Evolutionary conservation across 2,329 filamentous ascomycete species (phyloP), one percentile per base, ranked within the genome.

Genomic region (Ceratocystis colombiana): DNA sequence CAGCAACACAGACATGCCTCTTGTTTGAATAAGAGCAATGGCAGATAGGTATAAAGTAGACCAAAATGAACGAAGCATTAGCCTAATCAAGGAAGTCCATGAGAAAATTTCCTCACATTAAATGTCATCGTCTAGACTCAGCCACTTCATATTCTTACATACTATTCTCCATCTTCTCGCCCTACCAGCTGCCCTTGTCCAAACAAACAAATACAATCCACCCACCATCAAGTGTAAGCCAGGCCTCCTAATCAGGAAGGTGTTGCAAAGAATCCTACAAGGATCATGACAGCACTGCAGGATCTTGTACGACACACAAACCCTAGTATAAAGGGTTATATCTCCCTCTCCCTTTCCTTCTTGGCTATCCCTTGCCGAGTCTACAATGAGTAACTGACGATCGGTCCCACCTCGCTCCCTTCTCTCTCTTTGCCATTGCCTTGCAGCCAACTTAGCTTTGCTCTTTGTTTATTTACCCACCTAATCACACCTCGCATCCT

Each of bases 181-280:
- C 12, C 37, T 41, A 41, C 37, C 37, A 15, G 37, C 48, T 12
- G n/a, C 5, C 6, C n/a, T 53, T 12, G 22, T 53, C 48, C 46
- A 48, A 15, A 20, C 25, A 28, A 22, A 5, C 48, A 53, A 53
- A 15, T 8, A 53, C 22, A 22, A 28, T 15, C 37, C 10, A 5
- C 10, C 10, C 12, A 15, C 25, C 15, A 37, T 20, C 25, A 37
- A n/a, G 55, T 37, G 55, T 59, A 17, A 41, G 55, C 33, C 33
- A 25, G 22, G 33, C 8, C n/a, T 59, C 55, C 55, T 37, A 15
- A 37, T n/a, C 15, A n/a, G 55, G 55, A 59, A 59, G 55, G 55
- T 59, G 55, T 25, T 28, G 55, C 55, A 37, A 59, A 28, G 17
- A 41, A n/a, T 59, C 55, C 28, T 8, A 59, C 55, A 17, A 59